Evolutionary conservation across 176 grass and related monocot species (phyloP).

Genomic region (Microstegium vimineum): DNA sequence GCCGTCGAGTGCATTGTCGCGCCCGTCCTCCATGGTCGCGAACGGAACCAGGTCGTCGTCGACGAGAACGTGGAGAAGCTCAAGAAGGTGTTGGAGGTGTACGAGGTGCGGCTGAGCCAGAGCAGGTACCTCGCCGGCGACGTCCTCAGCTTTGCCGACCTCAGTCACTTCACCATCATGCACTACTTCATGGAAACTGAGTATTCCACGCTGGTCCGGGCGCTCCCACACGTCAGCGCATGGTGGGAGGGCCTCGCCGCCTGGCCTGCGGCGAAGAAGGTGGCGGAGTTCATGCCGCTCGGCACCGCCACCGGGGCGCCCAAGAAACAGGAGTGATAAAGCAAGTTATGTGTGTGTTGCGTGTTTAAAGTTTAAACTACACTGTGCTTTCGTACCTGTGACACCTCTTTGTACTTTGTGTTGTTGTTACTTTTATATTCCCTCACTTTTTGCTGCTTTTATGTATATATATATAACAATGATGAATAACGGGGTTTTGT

Average conservation of each 20-base stretch:
- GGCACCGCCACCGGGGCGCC: background rate
- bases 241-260: slow-evolving; percentile 46
- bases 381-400: too few relatives aligned
- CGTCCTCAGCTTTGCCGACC: slow-evolving; percentile 35
- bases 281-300: background rate
- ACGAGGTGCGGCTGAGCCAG: slow-evolving; percentile 29
- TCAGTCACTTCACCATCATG: slow-evolving; percentile 57
- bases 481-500: too few relatives aligned
- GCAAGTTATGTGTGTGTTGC: too few relatives aligned
- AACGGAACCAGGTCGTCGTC: slow-evolving; percentile 18
- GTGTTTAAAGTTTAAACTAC: too few relatives aligned
- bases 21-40: background rate
- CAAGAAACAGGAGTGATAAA: too few relatives aligned
- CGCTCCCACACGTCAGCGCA: slow-evolving; percentile 19
- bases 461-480: too few relatives aligned
- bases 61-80: slow-evolving; percentile 33
- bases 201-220: slow-evolving; percentile 6
- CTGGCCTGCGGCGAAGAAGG: slow-evolving; percentile 21
- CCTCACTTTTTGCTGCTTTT: too few relatives aligned
- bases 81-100: slow-evolving; percentile 18
- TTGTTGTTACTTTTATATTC: too few relatives aligned
- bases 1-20: too few relatives aligned
- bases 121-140: slow-evolving; percentile 38
- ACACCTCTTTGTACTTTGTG: too few relatives aligned
- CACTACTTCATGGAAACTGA: slow-evolving; percentile 40